A percentile compares a stretch with the other conserved stretches of the same genome.
These are phyloP conservation scores for Zalaria sp. DNA, from an alignment of 2,329 filamentous ascomycete species.

Conservation along the genomic window DNA sequence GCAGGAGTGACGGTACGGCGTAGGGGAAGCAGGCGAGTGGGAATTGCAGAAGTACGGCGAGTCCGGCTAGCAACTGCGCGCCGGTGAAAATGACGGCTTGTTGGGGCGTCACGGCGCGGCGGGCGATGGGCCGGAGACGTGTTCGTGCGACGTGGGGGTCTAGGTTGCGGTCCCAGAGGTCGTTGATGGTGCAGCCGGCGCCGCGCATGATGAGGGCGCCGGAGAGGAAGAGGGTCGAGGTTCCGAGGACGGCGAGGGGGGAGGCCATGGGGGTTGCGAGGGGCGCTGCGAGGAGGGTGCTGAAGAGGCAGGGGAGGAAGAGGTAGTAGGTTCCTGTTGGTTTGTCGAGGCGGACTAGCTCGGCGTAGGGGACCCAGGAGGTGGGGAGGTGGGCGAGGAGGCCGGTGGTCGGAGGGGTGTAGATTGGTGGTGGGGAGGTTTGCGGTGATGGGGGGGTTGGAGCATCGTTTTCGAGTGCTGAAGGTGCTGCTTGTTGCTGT, in stretches of 20 bases:
- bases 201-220: constrained; percentile 78
- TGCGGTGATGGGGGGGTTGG: neutral
- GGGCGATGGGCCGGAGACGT: constrained; percentile 64
- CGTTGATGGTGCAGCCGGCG: constrained; percentile 79
- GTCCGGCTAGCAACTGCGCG: constrained; percentile 56
- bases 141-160: constrained; percentile 69
- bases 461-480: constrained; percentile 3
- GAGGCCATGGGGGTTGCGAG: constrained; percentile 47
- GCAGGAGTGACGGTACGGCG: constrained; percentile 56
- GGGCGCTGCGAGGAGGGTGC: constrained; percentile 65
- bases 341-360: constrained; percentile 69
- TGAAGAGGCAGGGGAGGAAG: constrained; percentile 75
- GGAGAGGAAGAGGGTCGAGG: constrained; percentile 53
- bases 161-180: constrained; percentile 78
- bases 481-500: neutral
- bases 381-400: constrained; percentile 54
- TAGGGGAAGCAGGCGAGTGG: constrained; percentile 62
- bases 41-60: constrained; percentile 64
- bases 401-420: constrained; percentile 57
- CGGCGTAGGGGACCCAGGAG: constrained; percentile 65
- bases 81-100: constrained; percentile 63
- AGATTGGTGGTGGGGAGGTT: constrained; percentile 18
- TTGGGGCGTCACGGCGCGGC: constrained; percentile 59
- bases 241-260: constrained; percentile 48
- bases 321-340: constrained; percentile 73